Conservation (phyloP, 1,284 basidiomycete species). For the Anthracocystis setariae region DNA sequence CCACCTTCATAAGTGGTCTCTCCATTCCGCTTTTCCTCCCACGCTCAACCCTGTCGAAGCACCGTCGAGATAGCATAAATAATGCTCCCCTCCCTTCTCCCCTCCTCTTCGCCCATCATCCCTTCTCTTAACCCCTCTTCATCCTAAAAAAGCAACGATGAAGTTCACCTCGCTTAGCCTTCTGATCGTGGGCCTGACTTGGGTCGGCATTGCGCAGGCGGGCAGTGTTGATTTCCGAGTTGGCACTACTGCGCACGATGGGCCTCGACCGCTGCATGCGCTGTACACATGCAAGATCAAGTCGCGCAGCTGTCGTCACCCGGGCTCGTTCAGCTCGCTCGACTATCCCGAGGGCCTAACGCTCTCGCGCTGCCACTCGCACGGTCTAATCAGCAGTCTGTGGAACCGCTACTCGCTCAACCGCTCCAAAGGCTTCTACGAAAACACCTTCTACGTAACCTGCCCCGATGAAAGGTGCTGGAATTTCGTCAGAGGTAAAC, state of each 20-base stretch:
- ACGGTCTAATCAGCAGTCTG: too few species aligned
- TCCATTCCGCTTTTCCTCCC: too few species aligned
- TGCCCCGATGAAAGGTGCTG: too few species aligned
- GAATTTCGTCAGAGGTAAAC: too few species aligned
- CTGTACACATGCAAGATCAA: not conserved
- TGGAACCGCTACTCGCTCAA: not conserved
- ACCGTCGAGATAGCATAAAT: too few species aligned
- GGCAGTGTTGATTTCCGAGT: not conserved
- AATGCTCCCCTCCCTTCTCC: too few species aligned
- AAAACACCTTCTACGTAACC: too few species aligned
- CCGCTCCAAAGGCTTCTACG: not conserved
- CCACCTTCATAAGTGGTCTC: too few species aligned
- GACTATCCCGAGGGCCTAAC: not conserved
- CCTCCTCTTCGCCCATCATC: too few species aligned
- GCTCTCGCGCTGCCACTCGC: not conserved
- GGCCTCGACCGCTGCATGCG: not conserved
- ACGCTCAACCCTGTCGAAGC: too few species aligned
- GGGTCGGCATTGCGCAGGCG: not conserved
- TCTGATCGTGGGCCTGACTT: not conserved
- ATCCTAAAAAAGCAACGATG: too few species aligned
- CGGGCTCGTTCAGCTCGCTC: not conserved
- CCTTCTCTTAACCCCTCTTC: too few species aligned
- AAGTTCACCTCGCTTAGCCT: not conserved
- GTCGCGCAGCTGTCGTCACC: not conserved
- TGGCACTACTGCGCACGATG: not conserved